phyloP scores from a whole-genome alignment of 768 basidiomycete genomes.

The Rhizopogon sp. region DNA sequence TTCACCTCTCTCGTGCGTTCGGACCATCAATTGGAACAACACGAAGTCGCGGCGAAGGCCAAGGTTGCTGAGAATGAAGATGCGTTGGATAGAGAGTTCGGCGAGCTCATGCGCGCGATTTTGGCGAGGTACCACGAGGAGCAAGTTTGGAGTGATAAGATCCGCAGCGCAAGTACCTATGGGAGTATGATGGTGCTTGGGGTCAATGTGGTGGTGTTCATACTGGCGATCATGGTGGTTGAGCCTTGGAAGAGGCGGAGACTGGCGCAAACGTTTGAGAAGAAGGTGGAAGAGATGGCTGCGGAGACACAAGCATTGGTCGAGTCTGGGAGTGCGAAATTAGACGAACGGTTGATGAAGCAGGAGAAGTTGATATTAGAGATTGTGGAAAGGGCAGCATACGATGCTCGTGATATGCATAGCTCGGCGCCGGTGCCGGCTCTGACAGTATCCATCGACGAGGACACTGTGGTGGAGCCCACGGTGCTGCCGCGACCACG shows the following conservation, averaged over 20 bases:
- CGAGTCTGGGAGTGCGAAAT: conserved; percentile 41
- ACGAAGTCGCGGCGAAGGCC: conserved; percentile 65
- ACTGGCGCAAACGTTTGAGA: conserved; percentile 86
- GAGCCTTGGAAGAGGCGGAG: conserved; percentile 94
- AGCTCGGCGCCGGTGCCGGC: not conserved
- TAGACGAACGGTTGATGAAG: conserved; percentile 43
- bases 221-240: conserved; percentile 84
- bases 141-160: conserved; percentile 99
- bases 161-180: conserved; percentile 91
- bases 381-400: conserved; percentile 17
- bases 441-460: conserved; percentile 2
- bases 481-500: not conserved
- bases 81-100: conserved; percentile 83
- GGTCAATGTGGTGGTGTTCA: conserved; percentile 86
- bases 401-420: conserved; percentile 9
- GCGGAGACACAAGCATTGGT: conserved; percentile 35
- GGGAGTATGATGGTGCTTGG: conserved; percentile 82
- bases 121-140: conserved; percentile 95
- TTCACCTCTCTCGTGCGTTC: conserved; percentile 89
- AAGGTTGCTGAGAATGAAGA: conserved; percentile 67
- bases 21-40: conserved; percentile 84
- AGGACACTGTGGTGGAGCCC: not conserved
- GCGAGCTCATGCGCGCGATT: conserved; percentile 82
- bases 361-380: conserved; percentile 36
- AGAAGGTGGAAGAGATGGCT: conserved; percentile 62